Evolutionary conservation across 371 early-diverging fungal genomes (phyloP).

Genomic region (Circinella minor): DNA sequence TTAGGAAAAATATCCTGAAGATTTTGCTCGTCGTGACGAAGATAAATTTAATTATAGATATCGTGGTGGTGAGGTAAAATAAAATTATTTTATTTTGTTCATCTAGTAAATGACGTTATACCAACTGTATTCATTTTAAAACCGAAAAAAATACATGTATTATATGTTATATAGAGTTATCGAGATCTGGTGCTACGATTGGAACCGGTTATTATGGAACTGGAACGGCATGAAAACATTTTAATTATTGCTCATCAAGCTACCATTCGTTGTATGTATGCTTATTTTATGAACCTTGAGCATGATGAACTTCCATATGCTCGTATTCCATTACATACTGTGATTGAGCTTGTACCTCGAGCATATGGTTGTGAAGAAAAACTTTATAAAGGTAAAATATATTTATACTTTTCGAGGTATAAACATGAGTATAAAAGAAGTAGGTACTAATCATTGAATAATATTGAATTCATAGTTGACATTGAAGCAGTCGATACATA

Average conservation of each 20-base stretch:
- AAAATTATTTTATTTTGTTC: neutral
- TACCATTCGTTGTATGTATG: conserved; percentile 91
- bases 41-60: conserved; percentile 96
- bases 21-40: conserved; percentile 88
- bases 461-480: conserved; percentile 50
- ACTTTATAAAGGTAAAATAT: conserved; percentile 63
- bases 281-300: conserved; percentile 89
- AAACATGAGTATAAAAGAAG: neutral
- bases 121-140: too few relatives aligned
- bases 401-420: too few relatives aligned
- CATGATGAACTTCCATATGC: conserved; percentile 95
- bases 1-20: conserved; percentile 78
- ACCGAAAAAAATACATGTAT: neutral
- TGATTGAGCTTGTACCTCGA: conserved; percentile 92
- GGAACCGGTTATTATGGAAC: conserved; percentile 91
- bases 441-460: neutral
- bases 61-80: conserved; percentile 88
- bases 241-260: conserved; percentile 96
- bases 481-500: conserved; percentile 90
- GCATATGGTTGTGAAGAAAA: conserved; percentile 95
- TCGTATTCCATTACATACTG: conserved; percentile 95
- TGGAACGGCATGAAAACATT: conserved; percentile 95
- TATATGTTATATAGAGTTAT: conserved; percentile 62
- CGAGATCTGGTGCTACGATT: conserved; percentile 68
- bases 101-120: too few relatives aligned